Base-by-base conservation (phyloP, 192 early-diverging fungal genomes). In the Obelidium mucronatum region DNA sequence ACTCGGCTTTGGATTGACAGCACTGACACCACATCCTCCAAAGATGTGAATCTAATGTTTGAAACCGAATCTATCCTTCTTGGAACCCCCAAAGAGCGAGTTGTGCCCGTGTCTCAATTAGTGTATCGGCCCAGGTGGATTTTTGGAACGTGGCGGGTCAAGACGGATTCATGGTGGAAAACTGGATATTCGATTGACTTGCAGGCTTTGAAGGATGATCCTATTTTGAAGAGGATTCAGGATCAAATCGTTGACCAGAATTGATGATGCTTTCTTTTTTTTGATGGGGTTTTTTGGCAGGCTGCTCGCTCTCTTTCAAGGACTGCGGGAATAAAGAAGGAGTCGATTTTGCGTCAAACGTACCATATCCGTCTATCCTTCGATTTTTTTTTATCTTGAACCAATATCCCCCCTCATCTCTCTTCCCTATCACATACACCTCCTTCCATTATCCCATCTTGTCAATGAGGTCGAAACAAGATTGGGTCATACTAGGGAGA, bases 401-500 rank as follows among this genome's bases (percentile, higher is more conserved):
- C 39, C 39, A 64, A 24, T 37, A 13, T 35, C 24, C 39, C 8
- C 15, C 13, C 28, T 64, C 19, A 19, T 64, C 37, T 34, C n/a
- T 59, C 42, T 44, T n/a, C 31, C 56, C 4, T n/a, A 30, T 24
- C 4, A 13, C 24, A 30, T 33, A 30, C 62, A 64, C 62, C 66
- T 51, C 66, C 66, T 67, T 67, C 26, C n/a, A 3, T 11, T 28
- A 48, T 48, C 66, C 39, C 48, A 15, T n/a, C 24, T 34, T 15
- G 22, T n/a, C 3, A n/a, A n/a, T 28, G 48, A 67, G 42, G 13
- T 51, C 66, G 48, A 48, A 26, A 33, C 66, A 19, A 11, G 26
- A 22, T 4, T 35, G 61, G 66, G 39, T 67, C 66, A 67, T 67
- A 48, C 66, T 67, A 51, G 44, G 66, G 66, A 67, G 66, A 67